These are phyloP conservation scores for Tricholoma sp. DNA, from an alignment of 768 basidiomycete genomes.

Conservation along the genomic window DNA sequence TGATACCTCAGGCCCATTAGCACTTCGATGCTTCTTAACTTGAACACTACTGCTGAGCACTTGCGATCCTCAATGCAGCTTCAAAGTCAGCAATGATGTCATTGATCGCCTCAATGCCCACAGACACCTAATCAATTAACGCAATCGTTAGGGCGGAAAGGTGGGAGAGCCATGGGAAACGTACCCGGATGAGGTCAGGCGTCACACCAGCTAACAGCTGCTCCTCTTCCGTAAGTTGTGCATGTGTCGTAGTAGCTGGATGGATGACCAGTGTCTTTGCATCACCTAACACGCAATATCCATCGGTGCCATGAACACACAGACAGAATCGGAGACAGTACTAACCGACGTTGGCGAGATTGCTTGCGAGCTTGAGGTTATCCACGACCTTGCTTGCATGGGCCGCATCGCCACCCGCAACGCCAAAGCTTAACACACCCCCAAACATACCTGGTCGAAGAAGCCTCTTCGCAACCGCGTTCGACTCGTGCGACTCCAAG, in stretches of 20 bases:
- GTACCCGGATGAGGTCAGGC: constrained; percentile 68
- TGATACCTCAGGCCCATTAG: no score
- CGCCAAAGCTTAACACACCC: constrained; percentile 75
- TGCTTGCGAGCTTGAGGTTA: constrained; percentile 60
- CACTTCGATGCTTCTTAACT: no score
- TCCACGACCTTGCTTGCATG: constrained; percentile 63
- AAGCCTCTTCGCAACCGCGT: constrained; percentile 52
- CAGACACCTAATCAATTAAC: constrained; percentile 23
- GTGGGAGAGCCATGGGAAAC: constrained; percentile 10
- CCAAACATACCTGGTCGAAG: constrained; percentile 55
- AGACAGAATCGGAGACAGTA: constrained; percentile 2
- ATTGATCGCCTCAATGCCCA: constrained; percentile 31
- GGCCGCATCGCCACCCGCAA: constrained; percentile 55
- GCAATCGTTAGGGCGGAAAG: background rate
- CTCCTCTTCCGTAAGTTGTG: constrained; percentile 60
- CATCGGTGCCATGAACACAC: background rate
- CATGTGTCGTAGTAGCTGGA: constrained; percentile 74
- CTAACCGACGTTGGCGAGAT: constrained; percentile 69
- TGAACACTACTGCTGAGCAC: background rate
- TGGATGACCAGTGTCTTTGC: constrained; percentile 82
- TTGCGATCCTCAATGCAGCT: constrained; percentile 15
- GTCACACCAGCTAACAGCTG: constrained; percentile 65
- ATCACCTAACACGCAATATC: constrained; percentile 34
- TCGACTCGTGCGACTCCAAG: constrained; percentile 53
- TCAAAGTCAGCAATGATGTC: constrained; percentile 38